Conservation (phyloP, 805 yeast genomes). For the Saccharomyces paradoxus region DNA sequence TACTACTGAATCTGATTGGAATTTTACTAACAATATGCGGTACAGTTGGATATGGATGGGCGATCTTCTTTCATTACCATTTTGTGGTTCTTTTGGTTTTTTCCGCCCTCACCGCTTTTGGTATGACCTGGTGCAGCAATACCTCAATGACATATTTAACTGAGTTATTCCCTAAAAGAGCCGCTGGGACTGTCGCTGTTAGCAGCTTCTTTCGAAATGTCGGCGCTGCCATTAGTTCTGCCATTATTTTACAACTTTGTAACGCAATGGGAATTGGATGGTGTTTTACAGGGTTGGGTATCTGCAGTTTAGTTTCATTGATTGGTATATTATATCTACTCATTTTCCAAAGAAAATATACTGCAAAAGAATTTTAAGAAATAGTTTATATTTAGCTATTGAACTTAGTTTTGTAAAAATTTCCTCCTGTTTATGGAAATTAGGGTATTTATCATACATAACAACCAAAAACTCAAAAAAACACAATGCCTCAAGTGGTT, state of each 20-base stretch:
- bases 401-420: background rate
- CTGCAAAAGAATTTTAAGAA: background rate
- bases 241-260: conserved; percentile 33
- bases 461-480: background rate
- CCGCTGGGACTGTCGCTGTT: conserved; percentile 47
- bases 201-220: conserved; percentile 45
- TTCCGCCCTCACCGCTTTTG: conserved; percentile 42
- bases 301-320: conserved; percentile 26
- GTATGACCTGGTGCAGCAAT: conserved; percentile 49
- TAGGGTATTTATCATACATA: conserved; percentile 1
- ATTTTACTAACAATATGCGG: conserved; percentile 37
- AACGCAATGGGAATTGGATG: conserved; percentile 41
- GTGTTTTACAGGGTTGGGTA: conserved; percentile 47
- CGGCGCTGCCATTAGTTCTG: conserved; percentile 48
- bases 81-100: conserved; percentile 37
- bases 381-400: background rate
- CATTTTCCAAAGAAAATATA: background rate
- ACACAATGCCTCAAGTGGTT: no score
- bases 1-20: conserved; percentile 39
- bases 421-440: conserved; percentile 1
- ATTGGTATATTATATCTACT: conserved; percentile 17
- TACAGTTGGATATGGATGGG: conserved; percentile 47
- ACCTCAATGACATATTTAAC: conserved; percentile 47
- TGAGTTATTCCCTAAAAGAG: conserved; percentile 41
- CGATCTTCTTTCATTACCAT: conserved; percentile 34